Evolutionary conservation across 495 filamentous ascomycete genomes (phyloP), one percentile per base, ranked within the genome.

Genomic region (Penicillium atrosanguineum): DNA sequence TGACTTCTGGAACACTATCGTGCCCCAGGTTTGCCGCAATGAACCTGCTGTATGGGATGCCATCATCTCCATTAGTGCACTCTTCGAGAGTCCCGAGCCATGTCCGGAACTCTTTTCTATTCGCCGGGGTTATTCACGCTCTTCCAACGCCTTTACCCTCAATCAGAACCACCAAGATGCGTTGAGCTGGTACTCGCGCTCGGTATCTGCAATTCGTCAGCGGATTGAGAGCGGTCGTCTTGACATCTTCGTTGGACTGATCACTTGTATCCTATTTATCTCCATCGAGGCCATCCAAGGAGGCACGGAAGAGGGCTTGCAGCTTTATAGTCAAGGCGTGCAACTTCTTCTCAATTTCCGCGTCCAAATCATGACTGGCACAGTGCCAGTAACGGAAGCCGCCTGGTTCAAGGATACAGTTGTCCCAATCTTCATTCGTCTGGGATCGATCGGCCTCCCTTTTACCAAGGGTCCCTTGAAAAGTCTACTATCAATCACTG

Each of bases 1-100:
- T 28, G 69, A 73, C 50, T 85, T 86, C 55, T 85, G 82, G 83
- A 64, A 75, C 25, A 74, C 72, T 11, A 62, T 81, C 18, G 74
- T 85, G 7, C 76, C 82, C 6, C 81, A 83, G 61, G 72, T 81
- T 15, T 79, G 79, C 52, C 79, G 75, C 34, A 65, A 65, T 42
- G 81, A 84, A 53, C 80, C 83, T 0, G 81, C 81, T 0, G 75
- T 85, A 1, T 80, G 80, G 63, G 81, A 85, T 59, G 83, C 82
- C 26, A 77, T 85, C 46, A 73, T 70, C 43, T 59, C 71, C 9
- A 74, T 86, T 25, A 79, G 80, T 63, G 73, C 78, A 8, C 63
- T 85, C 15, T 82, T 82, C 53, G 81, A 73, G 42, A 63, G 49
- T 38, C 62, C 62, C 26, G 59, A 68, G 15, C 56, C 59, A 18